phyloP scores from a whole-genome alignment of 805 yeast species.

The Cyberlindnera bimundalis region DNA sequence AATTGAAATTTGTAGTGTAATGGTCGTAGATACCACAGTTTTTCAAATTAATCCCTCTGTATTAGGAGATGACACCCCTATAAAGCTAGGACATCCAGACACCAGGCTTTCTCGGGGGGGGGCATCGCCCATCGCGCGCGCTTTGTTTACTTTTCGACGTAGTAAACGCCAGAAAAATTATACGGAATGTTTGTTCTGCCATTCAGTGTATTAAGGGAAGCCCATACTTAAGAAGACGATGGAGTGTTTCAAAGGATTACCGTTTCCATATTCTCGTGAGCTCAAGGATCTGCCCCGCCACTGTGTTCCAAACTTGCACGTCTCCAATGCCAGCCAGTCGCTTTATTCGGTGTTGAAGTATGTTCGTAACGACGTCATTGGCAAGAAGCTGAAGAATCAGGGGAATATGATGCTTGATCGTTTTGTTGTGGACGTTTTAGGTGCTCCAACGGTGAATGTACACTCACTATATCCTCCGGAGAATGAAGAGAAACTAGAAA shows the following conservation, averaged over 20 bases:
- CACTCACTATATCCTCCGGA: slow-evolving; percentile 25
- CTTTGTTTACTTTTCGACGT: slow-evolving; percentile 14
- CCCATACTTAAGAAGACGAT: too few relatives aligned
- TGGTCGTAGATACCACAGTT: too few relatives aligned
- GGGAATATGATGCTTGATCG: slow-evolving; percentile 21
- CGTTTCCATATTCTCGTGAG: slow-evolving; percentile 25
- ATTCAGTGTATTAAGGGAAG: too few relatives aligned
- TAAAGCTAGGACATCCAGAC: too few relatives aligned
- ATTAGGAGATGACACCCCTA: too few relatives aligned
- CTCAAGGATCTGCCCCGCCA: slow-evolving; percentile 17
- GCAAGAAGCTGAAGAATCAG: slow-evolving; percentile 14
- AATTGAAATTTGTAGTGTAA: too few relatives aligned
- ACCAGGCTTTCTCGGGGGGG: too few relatives aligned
- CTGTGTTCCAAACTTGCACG: slow-evolving; percentile 20
- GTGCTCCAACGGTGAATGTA: slow-evolving; percentile 7
- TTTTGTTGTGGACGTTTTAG: slow-evolving; percentile 20
- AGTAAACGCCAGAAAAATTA: too few relatives aligned
- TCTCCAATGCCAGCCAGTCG: slow-evolving; percentile 22
- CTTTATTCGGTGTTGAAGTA: slow-evolving; percentile 21
- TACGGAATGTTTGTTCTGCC: not conserved
- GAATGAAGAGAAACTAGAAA: slow-evolving; percentile 17
- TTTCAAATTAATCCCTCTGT: too few relatives aligned
- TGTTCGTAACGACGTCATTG: slow-evolving; percentile 23
- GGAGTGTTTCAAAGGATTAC: slow-evolving; percentile 12
- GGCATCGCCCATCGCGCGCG: not conserved